phyloP scores from a whole-genome alignment of 176 grass and related monocot species.

The Pontederia paniculata region DNA sequence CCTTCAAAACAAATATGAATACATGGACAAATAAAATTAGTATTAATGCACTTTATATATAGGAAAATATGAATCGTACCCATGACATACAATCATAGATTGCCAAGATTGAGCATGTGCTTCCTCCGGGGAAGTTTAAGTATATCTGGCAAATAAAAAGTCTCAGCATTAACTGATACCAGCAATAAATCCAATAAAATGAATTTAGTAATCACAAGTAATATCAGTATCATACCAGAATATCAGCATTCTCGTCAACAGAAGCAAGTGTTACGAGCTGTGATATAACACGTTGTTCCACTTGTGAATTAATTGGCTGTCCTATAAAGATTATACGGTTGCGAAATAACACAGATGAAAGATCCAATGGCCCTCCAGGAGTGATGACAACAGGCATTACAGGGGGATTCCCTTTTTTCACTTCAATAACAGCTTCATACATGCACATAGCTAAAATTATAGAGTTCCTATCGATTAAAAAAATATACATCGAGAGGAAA shows the following conservation, averaged over 20 bases:
- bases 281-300: slow-evolving; percentile 88
- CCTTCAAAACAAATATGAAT: too few relatives aligned
- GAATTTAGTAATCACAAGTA: background rate
- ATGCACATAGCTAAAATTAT: slow-evolving; percentile 22
- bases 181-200: background rate
- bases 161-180: too few relatives aligned
- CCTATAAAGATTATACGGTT: slow-evolving; percentile 93
- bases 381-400: slow-evolving; percentile 77
- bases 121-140: slow-evolving; percentile 82
- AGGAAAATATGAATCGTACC: slow-evolving; percentile 33
- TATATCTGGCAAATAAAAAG: slow-evolving; percentile 58
- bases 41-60: too few relatives aligned
- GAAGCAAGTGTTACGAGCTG: slow-evolving; percentile 80
- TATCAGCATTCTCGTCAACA: slow-evolving; percentile 75
- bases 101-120: slow-evolving; percentile 75
- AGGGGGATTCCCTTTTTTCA: slow-evolving; percentile 67
- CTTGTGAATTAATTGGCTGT: slow-evolving; percentile 74
- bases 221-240: slow-evolving; percentile 38
- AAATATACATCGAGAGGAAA: background rate
- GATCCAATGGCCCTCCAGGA: slow-evolving; percentile 62
- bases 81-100: slow-evolving; percentile 97
- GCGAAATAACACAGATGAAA: slow-evolving; percentile 53
- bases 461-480: background rate
- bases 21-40: too few relatives aligned
- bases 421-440: slow-evolving; percentile 36